A percentile compares a stretch with the other conserved stretches of the same genome.
These are phyloP conservation scores for Camelina hispida DNA, from an alignment of 345 rosid species.

Conservation along the genomic window DNA sequence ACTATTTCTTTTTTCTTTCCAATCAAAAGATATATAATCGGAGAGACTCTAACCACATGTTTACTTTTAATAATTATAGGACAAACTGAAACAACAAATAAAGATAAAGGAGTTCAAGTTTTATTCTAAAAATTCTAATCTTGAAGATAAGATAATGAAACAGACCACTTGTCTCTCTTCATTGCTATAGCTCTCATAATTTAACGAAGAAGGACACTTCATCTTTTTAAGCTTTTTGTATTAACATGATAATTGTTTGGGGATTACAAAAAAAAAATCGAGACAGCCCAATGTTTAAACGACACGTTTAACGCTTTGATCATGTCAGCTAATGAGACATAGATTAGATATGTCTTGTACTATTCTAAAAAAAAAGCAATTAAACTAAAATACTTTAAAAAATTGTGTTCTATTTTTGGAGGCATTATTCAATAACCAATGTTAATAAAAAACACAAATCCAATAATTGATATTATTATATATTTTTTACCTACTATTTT, in stretches of 20 bases:
- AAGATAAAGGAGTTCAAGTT: constrained; percentile 10
- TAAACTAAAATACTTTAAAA: neutral
- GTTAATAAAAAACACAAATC: neutral
- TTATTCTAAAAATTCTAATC: constrained; percentile 37
- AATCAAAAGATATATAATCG: neutral
- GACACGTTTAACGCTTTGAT: constrained; percentile 32
- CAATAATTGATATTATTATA: neutral
- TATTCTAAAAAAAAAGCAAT: neutral
- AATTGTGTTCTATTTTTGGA: neutral
- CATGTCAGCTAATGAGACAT: constrained; percentile 24
- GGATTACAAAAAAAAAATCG: neutral
- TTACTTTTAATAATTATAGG: neutral
- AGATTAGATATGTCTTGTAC: constrained; percentile 33
- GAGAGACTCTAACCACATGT: constrained; percentile 30
- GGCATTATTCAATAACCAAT: constrained; percentile 1
- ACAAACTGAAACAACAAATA: constrained; percentile 18
- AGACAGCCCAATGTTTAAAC: constrained; percentile 15
- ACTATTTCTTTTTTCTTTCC: neutral
- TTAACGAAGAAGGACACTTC: constrained; percentile 8
- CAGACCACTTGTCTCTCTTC: constrained; percentile 38
- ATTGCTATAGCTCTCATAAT: constrained; percentile 17
- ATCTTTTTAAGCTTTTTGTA: constrained; percentile 35
- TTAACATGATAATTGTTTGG: constrained; percentile 13
- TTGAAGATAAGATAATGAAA: constrained; percentile 42
- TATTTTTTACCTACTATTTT: neutral